Evolutionary conservation across 1,139 yeast genomes (phyloP).

Genomic region (Geotrichum candidum): DNA sequence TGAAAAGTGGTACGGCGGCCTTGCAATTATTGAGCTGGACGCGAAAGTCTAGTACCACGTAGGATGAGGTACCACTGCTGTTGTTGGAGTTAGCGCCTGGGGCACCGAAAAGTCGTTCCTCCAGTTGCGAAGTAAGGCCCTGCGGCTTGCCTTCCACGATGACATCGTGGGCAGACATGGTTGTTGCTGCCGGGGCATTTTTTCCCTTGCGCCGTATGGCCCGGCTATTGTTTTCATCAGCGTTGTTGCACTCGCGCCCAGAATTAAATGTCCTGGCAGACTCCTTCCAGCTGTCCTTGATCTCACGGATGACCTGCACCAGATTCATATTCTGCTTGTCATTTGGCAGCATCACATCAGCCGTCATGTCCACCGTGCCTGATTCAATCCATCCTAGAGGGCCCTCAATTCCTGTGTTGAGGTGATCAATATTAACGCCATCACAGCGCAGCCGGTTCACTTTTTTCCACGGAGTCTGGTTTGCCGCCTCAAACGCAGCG

Average conservation of each 20-base stretch:
- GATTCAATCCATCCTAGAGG: slow-evolving; percentile 95
- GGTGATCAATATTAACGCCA: slow-evolving; percentile 76
- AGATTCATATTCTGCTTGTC: slow-evolving; percentile 44
- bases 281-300: slow-evolving; percentile 39
- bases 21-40: slow-evolving; percentile 75
- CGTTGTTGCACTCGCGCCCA: slow-evolving; percentile 12
- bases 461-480: slow-evolving; percentile 45
- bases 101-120: neutral
- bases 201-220: neutral
- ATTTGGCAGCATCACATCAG: slow-evolving; percentile 78
- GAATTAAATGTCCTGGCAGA: slow-evolving; percentile 12
- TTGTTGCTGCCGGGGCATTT: slow-evolving; percentile 3
- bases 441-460: slow-evolving; percentile 80
- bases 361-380: slow-evolving; percentile 89
- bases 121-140: slow-evolving; percentile 12
- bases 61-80: slow-evolving; percentile 32
- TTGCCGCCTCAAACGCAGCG: slow-evolving; percentile 19
- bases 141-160: slow-evolving; percentile 8
- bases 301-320: slow-evolving; percentile 36
- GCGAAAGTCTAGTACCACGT: slow-evolving; percentile 72
- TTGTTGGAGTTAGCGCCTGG: slow-evolving; percentile 8
- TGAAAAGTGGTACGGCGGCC: slow-evolving; percentile 81
- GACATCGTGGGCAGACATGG: slow-evolving; percentile 2
- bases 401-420: slow-evolving; percentile 84
- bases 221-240: neutral